Evolutionary conservation across 768 basidiomycete genomes (phyloP), one percentile per base, ranked within the genome.

Genomic region (Naganishia friedmannii): DNA sequence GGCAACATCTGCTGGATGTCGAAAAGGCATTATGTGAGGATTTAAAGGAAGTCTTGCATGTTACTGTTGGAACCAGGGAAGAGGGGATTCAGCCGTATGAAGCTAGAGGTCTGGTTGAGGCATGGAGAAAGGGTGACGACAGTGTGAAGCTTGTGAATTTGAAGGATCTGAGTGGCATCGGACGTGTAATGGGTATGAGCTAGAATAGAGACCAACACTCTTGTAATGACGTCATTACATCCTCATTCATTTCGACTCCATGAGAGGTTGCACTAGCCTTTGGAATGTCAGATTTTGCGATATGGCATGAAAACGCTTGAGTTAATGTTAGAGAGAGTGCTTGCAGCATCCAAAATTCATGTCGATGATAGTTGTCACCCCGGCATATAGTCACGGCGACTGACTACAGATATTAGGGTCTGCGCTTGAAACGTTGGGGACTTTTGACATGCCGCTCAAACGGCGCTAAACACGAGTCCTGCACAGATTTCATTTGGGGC

Each of bases 11-110:
- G 28, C 37, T 73, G 32, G 26, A 66, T 17, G 65, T 70, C 6
- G 71, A 72, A 48, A 42, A 60, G 31, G 71, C 63, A 48, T 31
- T 92, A 19, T 82, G 85, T 0, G 77, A 83, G 6, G 83, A 85
- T 15, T 73, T 89, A 13, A 83, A 82, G 67, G 74, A 81, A 7
- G 71, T 86, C 69, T 79, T 94, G 75, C 96, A 98, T 77, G 86
- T 98, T 67, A 98, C 96, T 0, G 88, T 97, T 6, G 96, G 91
- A 9, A 94, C 91, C 19, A 75, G 77, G 58, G 77, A 84, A 51
- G 77, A 78, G 13, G 81, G 82, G 9, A 83, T 93, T 2, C 69
- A 76, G 0, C 84, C 91, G 2, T 85, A 90, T 28, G 92, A 94
- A 81, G 91, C 88, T 19, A 88, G 83, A 80, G 82, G 66, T 0